Evolutionary conservation across 805 yeast genomes (phyloP).

Genomic region (Teunomyces funiuensis): DNA sequence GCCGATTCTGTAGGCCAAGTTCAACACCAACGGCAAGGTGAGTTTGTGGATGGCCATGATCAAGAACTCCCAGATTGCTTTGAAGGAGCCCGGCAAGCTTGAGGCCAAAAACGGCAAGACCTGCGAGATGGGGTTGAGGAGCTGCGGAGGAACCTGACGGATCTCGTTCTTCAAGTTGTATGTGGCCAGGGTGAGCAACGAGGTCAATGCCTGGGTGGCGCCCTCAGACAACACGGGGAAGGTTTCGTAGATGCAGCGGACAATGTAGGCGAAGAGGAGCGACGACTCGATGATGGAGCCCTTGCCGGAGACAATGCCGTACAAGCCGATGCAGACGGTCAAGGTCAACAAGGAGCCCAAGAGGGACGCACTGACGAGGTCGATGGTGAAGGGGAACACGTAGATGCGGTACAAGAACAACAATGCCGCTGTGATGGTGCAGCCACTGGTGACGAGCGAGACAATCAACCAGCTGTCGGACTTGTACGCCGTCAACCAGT

Average conservation of each 20-base stretch:
- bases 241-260: slow-evolving; percentile 88
- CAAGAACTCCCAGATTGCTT: slow-evolving; percentile 54
- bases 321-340: slow-evolving; percentile 70
- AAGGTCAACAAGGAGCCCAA: slow-evolving; percentile 83
- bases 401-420: slow-evolving; percentile 84
- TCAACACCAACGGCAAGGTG: slow-evolving; percentile 77
- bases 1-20: slow-evolving; percentile 79
- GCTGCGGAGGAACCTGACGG: slow-evolving; percentile 37
- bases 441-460: slow-evolving; percentile 68
- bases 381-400: slow-evolving; percentile 69
- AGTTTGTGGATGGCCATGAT: slow-evolving; percentile 57
- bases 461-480: slow-evolving; percentile 81
- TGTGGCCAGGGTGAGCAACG: slow-evolving; percentile 35
- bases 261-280: slow-evolving; percentile 83
- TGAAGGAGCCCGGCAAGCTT: slow-evolving; percentile 52
- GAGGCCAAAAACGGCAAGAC: slow-evolving; percentile 49
- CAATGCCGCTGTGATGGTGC: slow-evolving; percentile 70
- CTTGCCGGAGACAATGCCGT: slow-evolving; percentile 77
- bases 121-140: slow-evolving; percentile 24
- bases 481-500: slow-evolving; percentile 59
- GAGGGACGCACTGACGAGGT: slow-evolving; percentile 72
- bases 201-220: slow-evolving; percentile 33
- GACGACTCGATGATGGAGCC: slow-evolving; percentile 94
- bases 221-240: slow-evolving; percentile 79
- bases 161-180: slow-evolving; percentile 32